A percentile compares a stretch with the other conserved stretches of the same genome.
phyloP scores from a whole-genome alignment of 2,329 filamentous ascomycete species.

The Fusarium phyllophilum region DNA sequence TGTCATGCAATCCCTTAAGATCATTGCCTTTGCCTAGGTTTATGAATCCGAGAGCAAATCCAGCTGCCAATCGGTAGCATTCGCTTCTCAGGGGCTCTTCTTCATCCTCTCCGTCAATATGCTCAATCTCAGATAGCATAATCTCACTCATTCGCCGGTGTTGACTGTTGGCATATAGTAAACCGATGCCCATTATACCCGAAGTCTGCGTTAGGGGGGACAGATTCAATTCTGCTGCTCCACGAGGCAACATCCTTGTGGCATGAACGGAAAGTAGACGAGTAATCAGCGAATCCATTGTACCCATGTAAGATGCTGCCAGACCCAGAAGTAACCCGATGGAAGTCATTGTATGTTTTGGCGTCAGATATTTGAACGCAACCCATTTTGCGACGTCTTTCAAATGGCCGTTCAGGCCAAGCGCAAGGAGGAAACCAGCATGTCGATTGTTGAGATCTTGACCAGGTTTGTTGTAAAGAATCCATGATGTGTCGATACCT shows the following conservation, averaged over 20 bases:
- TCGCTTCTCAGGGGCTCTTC: conserved; percentile 89
- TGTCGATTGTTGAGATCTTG: conserved; percentile 94
- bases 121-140: conserved; percentile 97
- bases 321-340: conserved; percentile 93
- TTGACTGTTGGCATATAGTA: conserved; percentile 94
- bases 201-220: conserved; percentile 94
- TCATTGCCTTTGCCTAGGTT: conserved; percentile 93
- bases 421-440: conserved; percentile 88
- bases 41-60: conserved; percentile 92
- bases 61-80: conserved; percentile 94
- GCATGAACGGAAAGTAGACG: conserved; percentile 94
- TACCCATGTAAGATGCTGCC: conserved; percentile 92
- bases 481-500: conserved; percentile 98
- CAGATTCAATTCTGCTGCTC: conserved; percentile 92
- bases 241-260: conserved; percentile 90
- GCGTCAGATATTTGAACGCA: conserved; percentile 98
- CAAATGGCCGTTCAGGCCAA: conserved; percentile 95
- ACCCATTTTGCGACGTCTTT: conserved; percentile 96
- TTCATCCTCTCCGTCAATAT: conserved; percentile 81
- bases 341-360: conserved; percentile 99
- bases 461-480: conserved; percentile 93
- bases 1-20: conserved; percentile 88
- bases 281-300: conserved; percentile 96
- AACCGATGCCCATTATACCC: conserved; percentile 94
- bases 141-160: conserved; percentile 99